Percentiles rank a stretch among this genome's conserved stretches.
Conservation (phyloP, 2,329 filamentous ascomycete genomes). For the Didymella sp. region DNA sequence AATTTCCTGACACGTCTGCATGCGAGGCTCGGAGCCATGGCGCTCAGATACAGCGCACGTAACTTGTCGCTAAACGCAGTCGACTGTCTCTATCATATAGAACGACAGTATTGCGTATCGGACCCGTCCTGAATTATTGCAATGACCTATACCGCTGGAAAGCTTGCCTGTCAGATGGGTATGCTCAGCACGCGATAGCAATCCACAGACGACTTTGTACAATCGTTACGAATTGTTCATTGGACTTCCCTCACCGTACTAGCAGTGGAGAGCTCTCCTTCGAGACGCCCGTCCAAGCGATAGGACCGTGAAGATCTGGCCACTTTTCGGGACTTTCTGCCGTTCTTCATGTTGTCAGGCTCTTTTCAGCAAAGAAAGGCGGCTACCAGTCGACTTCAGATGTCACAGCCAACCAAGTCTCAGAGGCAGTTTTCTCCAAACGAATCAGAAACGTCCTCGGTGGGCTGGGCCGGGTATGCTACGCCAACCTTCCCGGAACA, state of each 20-base stretch:
- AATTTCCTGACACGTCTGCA: too few relatives aligned
- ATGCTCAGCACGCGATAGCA: background rate
- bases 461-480: background rate
- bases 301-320: background rate
- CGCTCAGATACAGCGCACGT: background rate
- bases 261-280: background rate
- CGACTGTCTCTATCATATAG: too few relatives aligned
- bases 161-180: background rate
- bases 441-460: conserved; percentile 3
- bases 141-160: background rate
- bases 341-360: background rate
- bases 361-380: background rate
- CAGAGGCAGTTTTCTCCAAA: background rate
- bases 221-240: background rate
- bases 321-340: background rate
- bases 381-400: background rate
- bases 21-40: background rate
- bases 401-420: background rate
- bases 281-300: background rate
- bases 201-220: background rate
- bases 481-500: background rate
- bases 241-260: background rate
- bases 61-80: background rate
- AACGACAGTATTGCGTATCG: background rate
- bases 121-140: background rate